Percentiles rank a stretch among this genome's conserved stretches.
These are phyloP conservation scores for Stephanodiscus triporus DNA, from an alignment of 108 stramenopile species.

Conservation along the genomic window DNA sequence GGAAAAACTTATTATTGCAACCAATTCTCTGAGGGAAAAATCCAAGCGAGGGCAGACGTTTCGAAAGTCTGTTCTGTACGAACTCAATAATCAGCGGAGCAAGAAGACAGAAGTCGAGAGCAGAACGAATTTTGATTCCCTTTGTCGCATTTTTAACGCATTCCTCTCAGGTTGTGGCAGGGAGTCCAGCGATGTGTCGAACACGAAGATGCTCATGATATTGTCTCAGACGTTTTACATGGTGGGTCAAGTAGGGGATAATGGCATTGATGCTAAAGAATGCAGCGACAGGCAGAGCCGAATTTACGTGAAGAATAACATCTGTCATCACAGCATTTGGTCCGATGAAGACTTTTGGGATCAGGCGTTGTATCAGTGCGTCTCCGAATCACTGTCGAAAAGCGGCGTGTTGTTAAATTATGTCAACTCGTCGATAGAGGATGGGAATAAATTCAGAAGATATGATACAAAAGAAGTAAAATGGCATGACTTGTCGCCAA, in stretches of 20 bases:
- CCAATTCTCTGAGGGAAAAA: conserved; percentile 47
- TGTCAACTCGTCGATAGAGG: conserved; percentile 8
- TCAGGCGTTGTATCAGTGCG: conserved; percentile 66
- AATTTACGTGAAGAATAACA: conserved; percentile 53
- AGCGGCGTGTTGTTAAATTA: conserved; percentile 74
- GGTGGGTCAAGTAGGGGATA: conserved; percentile 13
- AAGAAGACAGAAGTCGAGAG: conserved; percentile 45
- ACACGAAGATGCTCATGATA: conserved; percentile 79
- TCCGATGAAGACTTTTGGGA: conserved; percentile 71
- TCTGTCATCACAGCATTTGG: conserved; percentile 67
- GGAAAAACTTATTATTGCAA: conserved; percentile 46
- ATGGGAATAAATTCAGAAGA: conserved; percentile 4
- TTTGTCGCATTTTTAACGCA: conserved; percentile 61
- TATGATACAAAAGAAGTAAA: conserved; percentile 54
- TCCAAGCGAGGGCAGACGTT: conserved; percentile 29
- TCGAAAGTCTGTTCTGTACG: conserved; percentile 65
- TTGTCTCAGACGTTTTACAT: conserved; percentile 70
- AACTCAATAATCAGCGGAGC: conserved; percentile 70
- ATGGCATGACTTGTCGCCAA: conserved; percentile 71
- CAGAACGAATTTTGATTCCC: conserved; percentile 54
- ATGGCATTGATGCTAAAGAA: conserved; percentile 22
- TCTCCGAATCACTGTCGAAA: conserved; percentile 67
- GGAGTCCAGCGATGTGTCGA: conserved; percentile 59
- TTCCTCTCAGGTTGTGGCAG: conserved; percentile 67
- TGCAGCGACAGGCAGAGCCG: conserved; percentile 39